A percentile compares a stretch with the other conserved stretches of the same genome.
phyloP scores from a whole-genome alignment of 2,329 filamentous ascomycete genomes.

The Claviceps capensis region DNA sequence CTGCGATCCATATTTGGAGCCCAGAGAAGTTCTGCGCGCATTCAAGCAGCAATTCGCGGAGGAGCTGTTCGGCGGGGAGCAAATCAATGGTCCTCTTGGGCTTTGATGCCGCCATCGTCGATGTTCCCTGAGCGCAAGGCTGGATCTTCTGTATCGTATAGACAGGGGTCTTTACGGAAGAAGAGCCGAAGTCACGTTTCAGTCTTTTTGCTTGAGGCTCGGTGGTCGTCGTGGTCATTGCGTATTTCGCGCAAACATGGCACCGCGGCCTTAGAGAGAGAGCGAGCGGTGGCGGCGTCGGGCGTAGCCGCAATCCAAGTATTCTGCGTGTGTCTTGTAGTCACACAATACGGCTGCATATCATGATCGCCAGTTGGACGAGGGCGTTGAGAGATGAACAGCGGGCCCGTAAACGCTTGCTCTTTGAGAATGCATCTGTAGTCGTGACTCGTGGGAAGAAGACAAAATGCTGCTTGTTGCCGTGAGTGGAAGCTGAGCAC shows the following conservation, averaged over 20 bases:
- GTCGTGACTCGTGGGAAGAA: no score
- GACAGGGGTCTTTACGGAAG: not conserved
- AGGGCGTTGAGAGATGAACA: not conserved
- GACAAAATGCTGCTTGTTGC: no score
- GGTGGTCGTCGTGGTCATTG: not conserved
- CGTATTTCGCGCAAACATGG: not conserved
- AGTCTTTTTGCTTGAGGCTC: constrained; percentile 18
- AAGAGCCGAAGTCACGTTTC: constrained; percentile 3
- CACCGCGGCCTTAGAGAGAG: not conserved
- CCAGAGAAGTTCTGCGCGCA: constrained; percentile 5
- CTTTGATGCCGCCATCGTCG: not conserved
- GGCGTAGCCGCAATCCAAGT: not conserved
- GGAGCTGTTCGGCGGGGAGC: not conserved
- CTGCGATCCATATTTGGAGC: constrained; percentile 9
- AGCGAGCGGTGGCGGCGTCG: not conserved
- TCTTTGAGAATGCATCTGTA: no score
- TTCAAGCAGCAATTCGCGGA: constrained; percentile 7
- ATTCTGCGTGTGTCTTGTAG: not conserved
- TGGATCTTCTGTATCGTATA: not conserved
- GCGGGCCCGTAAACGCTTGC: no score
- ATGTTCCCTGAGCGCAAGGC: not conserved
- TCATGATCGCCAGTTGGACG: not conserved
- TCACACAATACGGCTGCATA: not conserved
- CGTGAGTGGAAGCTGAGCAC: no score
- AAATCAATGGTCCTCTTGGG: not conserved